Evolutionary conservation across 2,329 filamentous ascomycete genomes (phyloP).

Genomic region (Plectosphaerella plurivora): DNA sequence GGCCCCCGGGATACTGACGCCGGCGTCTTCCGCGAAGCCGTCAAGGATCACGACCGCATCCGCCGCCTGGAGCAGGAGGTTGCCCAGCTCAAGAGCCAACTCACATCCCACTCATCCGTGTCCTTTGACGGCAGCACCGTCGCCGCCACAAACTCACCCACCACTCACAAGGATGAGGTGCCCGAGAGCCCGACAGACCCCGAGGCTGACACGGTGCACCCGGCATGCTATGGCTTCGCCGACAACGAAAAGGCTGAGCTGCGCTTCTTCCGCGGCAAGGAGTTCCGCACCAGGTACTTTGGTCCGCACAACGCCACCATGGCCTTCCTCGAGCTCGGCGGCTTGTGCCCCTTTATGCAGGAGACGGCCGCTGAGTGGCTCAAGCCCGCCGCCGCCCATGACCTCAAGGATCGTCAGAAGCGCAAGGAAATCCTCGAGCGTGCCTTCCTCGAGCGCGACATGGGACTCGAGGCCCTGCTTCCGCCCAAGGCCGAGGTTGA

Average conservation of each 20-base stretch:
- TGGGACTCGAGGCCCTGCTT: constrained; percentile 44
- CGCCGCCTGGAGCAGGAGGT: constrained; percentile 56
- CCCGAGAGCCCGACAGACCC: constrained; percentile 26
- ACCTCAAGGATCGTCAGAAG: constrained; percentile 51
- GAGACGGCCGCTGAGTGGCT: constrained; percentile 60
- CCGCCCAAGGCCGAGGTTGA: constrained; percentile 44
- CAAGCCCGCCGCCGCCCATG: constrained; percentile 50
- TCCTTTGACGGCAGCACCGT: constrained; percentile 49
- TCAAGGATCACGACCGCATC: constrained; percentile 53
- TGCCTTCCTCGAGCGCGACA: constrained; percentile 41
- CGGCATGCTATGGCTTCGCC: constrained; percentile 2
- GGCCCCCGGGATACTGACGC: constrained; percentile 30
- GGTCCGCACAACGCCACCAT: constrained; percentile 58
- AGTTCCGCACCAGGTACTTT: constrained; percentile 57
- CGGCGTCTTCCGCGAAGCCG: constrained; percentile 29
- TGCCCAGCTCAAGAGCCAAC: constrained; percentile 48
- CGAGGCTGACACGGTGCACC: constrained; percentile 14
- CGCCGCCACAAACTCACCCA: constrained; percentile 38
- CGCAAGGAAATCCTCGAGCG: constrained; percentile 48
- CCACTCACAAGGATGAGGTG: constrained; percentile 38
- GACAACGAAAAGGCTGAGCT: constrained; percentile 46
- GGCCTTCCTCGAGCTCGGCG: constrained; percentile 54
- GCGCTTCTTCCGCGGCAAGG: constrained; percentile 54
- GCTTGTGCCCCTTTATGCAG: constrained; percentile 56
- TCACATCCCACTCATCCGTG: constrained; percentile 37